A percentile compares a stretch with the other conserved stretches of the same genome.
Evolutionary conservation across 495 filamentous ascomycete genomes (phyloP).

Genomic region (Pyrenula aspistea): DNA sequence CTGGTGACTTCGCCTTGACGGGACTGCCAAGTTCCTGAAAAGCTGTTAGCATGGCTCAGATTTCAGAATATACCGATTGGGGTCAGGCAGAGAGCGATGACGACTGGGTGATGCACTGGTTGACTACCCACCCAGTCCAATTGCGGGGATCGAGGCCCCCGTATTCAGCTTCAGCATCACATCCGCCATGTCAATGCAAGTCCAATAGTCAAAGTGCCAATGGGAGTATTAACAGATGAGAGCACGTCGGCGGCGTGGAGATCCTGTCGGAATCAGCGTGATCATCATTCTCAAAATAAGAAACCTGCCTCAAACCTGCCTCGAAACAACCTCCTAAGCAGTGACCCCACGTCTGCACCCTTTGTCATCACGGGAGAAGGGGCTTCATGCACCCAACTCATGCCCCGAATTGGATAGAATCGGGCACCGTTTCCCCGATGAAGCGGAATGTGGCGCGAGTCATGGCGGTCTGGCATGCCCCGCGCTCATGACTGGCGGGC

Average conservation of each 20-base stretch:
- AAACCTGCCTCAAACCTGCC: background rate
- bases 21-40: conserved; percentile 62
- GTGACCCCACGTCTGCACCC: background rate
- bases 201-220: background rate
- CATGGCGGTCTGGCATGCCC: background rate
- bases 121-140: conserved; percentile 58
- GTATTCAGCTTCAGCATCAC: conserved; percentile 60
- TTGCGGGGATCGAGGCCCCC: conserved; percentile 59
- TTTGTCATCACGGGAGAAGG: background rate
- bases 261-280: background rate
- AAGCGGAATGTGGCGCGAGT: background rate
- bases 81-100: too few relatives aligned
- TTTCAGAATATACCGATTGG: background rate
- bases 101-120: too few relatives aligned
- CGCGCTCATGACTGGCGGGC: too few relatives aligned
- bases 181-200: conserved; percentile 12
- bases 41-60: background rate
- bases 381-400: background rate
- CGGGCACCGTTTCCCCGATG: background rate
- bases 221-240: background rate
- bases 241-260: background rate
- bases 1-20: conserved; percentile 31
- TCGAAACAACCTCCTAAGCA: background rate
- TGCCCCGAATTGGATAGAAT: background rate
- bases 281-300: background rate